Conservation (phyloP, 495 filamentous ascomycete genomes). For the Aspergillus saccharolyticus region DNA sequence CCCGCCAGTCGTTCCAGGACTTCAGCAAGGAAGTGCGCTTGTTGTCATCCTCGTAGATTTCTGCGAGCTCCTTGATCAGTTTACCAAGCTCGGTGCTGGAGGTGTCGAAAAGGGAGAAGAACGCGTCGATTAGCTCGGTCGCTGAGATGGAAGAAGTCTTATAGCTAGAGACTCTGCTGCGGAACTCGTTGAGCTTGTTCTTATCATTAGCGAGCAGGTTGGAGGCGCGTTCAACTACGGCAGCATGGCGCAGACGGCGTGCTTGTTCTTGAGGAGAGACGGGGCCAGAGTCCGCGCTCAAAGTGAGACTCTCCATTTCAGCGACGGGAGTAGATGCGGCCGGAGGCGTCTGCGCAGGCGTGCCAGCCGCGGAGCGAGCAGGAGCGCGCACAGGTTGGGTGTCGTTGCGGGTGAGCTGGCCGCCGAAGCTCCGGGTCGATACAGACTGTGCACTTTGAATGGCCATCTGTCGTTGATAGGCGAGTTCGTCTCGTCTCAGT, state of each 20-base stretch:
- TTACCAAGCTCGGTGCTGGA: conserved; percentile 75
- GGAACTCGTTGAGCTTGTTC: conserved; percentile 70
- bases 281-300: conserved; percentile 25
- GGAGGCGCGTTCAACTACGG: conserved; percentile 79
- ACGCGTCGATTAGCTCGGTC: conserved; percentile 70
- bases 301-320: conserved; percentile 36
- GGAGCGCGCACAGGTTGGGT: conserved; percentile 42
- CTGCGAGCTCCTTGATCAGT: conserved; percentile 84
- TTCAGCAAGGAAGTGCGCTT: conserved; percentile 69
- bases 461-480: conserved; percentile 88
- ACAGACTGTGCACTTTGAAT: conserved; percentile 81
- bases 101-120: conserved; percentile 79
- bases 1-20: conserved; percentile 91
- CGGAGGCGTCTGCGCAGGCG: conserved; percentile 38
- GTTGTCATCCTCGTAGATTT: conserved; percentile 77
- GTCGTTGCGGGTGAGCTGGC: conserved; percentile 60
- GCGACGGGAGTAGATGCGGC: conserved; percentile 35
- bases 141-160: conserved; percentile 61
- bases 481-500: conserved; percentile 78
- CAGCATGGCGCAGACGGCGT: conserved; percentile 61
- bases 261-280: conserved; percentile 73
- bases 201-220: conserved; percentile 71
- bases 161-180: conserved; percentile 69
- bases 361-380: conserved; percentile 34
- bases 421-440: conserved; percentile 73